Evolutionary conservation across 1,284 basidiomycete genomes (phyloP).

Genomic region (Pseudozyma thailandica): DNA sequence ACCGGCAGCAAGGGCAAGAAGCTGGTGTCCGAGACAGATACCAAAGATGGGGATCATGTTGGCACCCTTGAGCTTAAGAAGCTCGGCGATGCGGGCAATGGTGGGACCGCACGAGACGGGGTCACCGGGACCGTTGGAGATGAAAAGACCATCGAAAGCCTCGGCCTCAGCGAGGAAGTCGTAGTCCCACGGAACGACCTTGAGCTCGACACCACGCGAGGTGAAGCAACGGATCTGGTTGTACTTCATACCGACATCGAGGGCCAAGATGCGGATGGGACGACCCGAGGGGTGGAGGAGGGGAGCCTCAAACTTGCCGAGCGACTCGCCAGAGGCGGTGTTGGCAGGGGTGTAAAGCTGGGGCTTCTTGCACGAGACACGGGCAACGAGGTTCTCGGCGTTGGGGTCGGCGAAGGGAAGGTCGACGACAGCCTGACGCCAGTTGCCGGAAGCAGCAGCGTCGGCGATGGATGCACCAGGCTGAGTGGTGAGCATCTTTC

Average conservation of each 20-base stretch:
- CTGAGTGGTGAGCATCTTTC: constrained; percentile 67
- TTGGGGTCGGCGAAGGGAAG: constrained; percentile 91
- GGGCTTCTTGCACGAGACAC: constrained; percentile 80
- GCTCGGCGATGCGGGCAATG: constrained; percentile 77
- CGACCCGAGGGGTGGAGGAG: constrained; percentile 82
- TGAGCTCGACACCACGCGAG: constrained; percentile 90
- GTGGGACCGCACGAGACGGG: constrained; percentile 80
- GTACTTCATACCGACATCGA: constrained; percentile 99
- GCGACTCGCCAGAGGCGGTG: constrained; percentile 68
- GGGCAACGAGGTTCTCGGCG: constrained; percentile 86
- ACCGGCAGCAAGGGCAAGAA: constrained; percentile 93
- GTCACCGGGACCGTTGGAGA: constrained; percentile 98
- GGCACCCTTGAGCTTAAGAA: constrained; percentile 73
- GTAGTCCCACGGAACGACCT: constrained; percentile 97
- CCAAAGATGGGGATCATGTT: constrained; percentile 90
- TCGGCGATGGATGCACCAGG: constrained; percentile 52
- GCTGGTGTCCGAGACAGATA: constrained; percentile 98
- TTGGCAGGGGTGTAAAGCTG: constrained; percentile 74
- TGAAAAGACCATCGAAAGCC: constrained; percentile 91
- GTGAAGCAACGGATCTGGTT: constrained; percentile 99
- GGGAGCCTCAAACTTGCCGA: constrained; percentile 67
- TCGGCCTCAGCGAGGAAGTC: constrained; percentile 80
- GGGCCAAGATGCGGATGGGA: constrained; percentile 83
- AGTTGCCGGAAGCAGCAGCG: constrained; percentile 69
- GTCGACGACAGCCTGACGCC: constrained; percentile 84